A percentile compares a stretch with the other conserved stretches of the same genome.
Evolutionary conservation across 352 stramenopile species (phyloP).

Genomic region (Pythium apleroticum): DNA sequence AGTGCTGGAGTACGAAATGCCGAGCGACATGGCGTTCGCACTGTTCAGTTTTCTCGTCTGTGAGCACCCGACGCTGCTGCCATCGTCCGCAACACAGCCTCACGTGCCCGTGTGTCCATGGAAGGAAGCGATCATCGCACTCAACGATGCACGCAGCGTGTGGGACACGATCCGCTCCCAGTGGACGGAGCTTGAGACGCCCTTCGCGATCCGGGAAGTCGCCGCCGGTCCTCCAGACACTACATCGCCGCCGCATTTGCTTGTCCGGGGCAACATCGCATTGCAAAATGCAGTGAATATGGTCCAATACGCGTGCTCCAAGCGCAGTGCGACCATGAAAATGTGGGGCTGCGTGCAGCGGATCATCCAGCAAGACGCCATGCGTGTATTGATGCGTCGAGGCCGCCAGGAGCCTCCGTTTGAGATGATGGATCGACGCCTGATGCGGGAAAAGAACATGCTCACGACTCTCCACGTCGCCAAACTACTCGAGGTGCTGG

Average conservation of each 20-base stretch:
- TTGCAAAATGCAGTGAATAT: slow-evolving; percentile 74
- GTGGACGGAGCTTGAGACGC: slow-evolving; percentile 60
- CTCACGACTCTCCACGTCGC: slow-evolving; percentile 47
- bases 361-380: slow-evolving; percentile 55
- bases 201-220: slow-evolving; percentile 57
- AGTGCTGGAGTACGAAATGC: slow-evolving; percentile 34
- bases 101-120: slow-evolving; percentile 38
- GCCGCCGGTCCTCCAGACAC: slow-evolving; percentile 40
- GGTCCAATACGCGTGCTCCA: slow-evolving; percentile 70
- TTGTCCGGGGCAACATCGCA: slow-evolving; percentile 54
- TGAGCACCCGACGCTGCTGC: slow-evolving; percentile 46
- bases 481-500: slow-evolving; percentile 36
- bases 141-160: slow-evolving; percentile 43
- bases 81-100: neutral
- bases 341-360: slow-evolving; percentile 56
- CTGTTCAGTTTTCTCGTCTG: slow-evolving; percentile 61
- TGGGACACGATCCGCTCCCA: slow-evolving; percentile 51
- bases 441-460: slow-evolving; percentile 64
- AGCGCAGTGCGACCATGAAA: slow-evolving; percentile 47
- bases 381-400: slow-evolving; percentile 42
- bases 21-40: slow-evolving; percentile 57
- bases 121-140: slow-evolving; percentile 48
- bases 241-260: slow-evolving; percentile 40
- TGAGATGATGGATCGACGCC: slow-evolving; percentile 47
- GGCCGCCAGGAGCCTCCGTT: slow-evolving; percentile 41